Percentiles rank a stretch among this genome's conserved stretches.
phyloP scores from a whole-genome alignment of 1,284 basidiomycete genomes.

The Trichosporon inkin region DNA sequence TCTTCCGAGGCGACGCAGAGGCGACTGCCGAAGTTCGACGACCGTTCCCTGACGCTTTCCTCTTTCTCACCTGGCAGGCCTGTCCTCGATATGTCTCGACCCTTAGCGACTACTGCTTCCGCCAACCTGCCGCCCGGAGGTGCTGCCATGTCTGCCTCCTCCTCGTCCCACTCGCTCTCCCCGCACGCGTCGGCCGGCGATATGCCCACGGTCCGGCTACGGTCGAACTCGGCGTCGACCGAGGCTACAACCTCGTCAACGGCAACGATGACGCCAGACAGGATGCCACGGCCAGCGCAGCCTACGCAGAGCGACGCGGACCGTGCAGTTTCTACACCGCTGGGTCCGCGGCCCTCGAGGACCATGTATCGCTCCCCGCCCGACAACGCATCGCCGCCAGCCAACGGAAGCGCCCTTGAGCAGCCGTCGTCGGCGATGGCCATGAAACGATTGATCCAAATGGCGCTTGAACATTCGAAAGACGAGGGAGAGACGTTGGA shows the following conservation, averaged over 20 bases:
- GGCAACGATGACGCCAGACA: background rate
- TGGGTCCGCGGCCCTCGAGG: background rate
- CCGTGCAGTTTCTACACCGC: background rate
- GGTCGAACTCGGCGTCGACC: conserved; percentile 16
- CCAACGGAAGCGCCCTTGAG: background rate
- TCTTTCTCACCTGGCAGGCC: background rate
- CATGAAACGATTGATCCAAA: conserved; percentile 51
- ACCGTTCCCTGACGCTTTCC: too few relatives aligned
- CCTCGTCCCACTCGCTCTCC: conserved; percentile 12
- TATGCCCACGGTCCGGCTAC: conserved; percentile 9
- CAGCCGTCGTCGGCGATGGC: background rate
- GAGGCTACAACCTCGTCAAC: background rate
- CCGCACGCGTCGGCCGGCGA: conserved; percentile 1
- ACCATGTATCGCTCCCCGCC: background rate
- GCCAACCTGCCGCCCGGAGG: background rate
- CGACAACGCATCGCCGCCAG: background rate
- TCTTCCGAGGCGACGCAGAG: too few relatives aligned
- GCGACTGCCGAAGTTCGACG: too few relatives aligned
- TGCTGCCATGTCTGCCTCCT: conserved; percentile 7
- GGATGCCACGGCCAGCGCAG: background rate
- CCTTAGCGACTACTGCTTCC: conserved; percentile 5
- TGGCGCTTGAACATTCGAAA: conserved; percentile 63
- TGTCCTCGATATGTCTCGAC: conserved; percentile 3
- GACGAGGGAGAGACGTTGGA: conserved; percentile 78
- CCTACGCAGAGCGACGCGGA: background rate